Base-by-base conservation (phyloP, 176 grass and related monocot genomes). In the Panicum miliaceum region DNA sequence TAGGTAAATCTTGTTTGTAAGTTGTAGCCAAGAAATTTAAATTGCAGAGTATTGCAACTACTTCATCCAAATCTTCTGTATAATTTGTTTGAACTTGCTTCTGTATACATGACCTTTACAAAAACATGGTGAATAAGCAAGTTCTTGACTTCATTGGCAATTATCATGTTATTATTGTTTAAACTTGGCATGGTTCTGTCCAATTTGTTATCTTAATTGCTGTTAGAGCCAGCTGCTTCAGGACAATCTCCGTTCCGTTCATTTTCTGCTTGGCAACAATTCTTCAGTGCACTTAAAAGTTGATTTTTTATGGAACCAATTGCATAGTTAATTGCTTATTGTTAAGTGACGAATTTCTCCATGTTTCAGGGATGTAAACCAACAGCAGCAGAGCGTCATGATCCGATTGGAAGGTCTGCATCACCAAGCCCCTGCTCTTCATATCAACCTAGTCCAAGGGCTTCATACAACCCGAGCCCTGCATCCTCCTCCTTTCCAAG, bases 401-500 rank as follows among this genome's bases (percentile, higher is more conserved):
- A 89, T 77, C 76, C 83, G 68, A 84, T 89, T 54, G 85, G 70
- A 64, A 85, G 89, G 64, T 92, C 89, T 20, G 84, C 79, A 46
- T 88, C 92, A 37, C 87, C 90, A 70, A 97, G 95, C 35, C 88
- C 95, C 51, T 91, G 90, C 77, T 97, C 90, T 75, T 94, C 92
- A 12, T 92, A 92, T 80, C 92, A 97, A 68, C 88, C 75, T 1
- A 97, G 92, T 41, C 94, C 89, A 25, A 46, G 72, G 67, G 85
- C 79, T 26, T 97, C 94, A 18, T 94, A 94, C 86, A 97, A 88
- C 45, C 92, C 94, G 25, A 97, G 94, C 68, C 86, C 88, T 47
- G 77, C 86, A 12, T 89, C 92, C 0, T 92, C 94, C 5, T 99
- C 93, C 4, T 99, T 96, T 35, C 78, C 94, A 42, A 94, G 90